Percentiles rank a stretch among this genome's conserved stretches.
Evolutionary conservation across 1,139 yeast genomes (phyloP).

Genomic region (Scheffersomyces stambukii): DNA sequence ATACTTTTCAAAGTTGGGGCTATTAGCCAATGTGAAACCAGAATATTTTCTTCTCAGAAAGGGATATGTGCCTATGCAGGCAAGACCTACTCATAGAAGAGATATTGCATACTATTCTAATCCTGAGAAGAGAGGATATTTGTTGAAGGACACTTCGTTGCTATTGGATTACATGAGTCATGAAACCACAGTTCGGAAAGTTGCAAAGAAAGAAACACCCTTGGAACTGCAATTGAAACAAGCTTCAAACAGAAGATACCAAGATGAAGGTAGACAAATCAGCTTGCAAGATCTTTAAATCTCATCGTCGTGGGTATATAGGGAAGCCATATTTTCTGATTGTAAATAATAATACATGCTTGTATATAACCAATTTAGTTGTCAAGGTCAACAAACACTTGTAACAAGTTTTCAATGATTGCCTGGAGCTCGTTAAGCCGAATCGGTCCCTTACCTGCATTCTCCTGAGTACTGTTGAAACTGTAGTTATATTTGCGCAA

Average conservation of each 20-base stretch:
- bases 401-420: conserved; percentile 32
- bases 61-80: conserved; percentile 79
- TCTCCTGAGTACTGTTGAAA: conserved; percentile 13
- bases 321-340: not conserved
- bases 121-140: conserved; percentile 71
- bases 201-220: conserved; percentile 28
- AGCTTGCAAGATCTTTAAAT: conserved; percentile 5
- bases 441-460: too few species aligned
- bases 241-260: conserved; percentile 10
- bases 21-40: conserved; percentile 76
- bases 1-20: conserved; percentile 63
- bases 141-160: conserved; percentile 39
- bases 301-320: too few species aligned
- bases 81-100: conserved; percentile 82
- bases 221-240: conserved; percentile 9
- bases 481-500: conserved; percentile 32
- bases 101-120: conserved; percentile 76
- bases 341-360: conserved; percentile 5
- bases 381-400: conserved; percentile 32
- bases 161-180: conserved; percentile 34
- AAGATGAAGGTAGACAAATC: conserved; percentile 9
- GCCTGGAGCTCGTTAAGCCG: conserved; percentile 30
- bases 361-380: conserved; percentile 4
- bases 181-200: conserved; percentile 24
- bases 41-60: conserved; percentile 59